Percentiles rank a stretch among this genome's conserved stretches.
Conservation (phyloP, 345 rosid species). For the Bruguiera gymnorhiza region DNA sequence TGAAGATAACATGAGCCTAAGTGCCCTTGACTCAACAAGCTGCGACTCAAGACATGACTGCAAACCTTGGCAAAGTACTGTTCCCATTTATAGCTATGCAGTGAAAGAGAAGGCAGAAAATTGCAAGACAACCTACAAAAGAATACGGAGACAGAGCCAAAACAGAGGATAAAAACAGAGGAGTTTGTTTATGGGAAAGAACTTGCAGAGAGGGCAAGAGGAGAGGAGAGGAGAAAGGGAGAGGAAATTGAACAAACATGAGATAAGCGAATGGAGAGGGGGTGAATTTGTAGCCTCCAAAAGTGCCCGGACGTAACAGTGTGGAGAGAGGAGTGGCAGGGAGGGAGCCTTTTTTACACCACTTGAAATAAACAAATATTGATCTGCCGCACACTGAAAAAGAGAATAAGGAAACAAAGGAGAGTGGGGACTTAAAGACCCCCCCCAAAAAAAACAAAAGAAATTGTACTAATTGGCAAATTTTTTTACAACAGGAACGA, state of each 20-base stretch:
- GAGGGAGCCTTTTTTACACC: constrained; percentile 24
- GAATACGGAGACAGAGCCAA: constrained; percentile 16
- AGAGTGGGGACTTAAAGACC: background rate
- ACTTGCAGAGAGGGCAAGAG: constrained; percentile 8
- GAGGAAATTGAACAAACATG: constrained; percentile 21
- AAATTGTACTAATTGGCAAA: background rate
- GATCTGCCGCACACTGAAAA: constrained; percentile 35
- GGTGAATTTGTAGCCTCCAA: constrained; percentile 52
- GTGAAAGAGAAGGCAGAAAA: background rate
- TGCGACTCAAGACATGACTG: constrained; percentile 58
- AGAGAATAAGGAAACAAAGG: constrained; percentile 21
- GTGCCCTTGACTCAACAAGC: constrained; percentile 48
- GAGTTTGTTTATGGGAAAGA: background rate
- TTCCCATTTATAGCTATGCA: constrained; percentile 42
- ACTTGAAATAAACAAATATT: constrained; percentile 39
- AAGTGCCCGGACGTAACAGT: constrained; percentile 12
- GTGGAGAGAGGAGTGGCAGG: constrained; percentile 4
- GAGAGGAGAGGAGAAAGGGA: background rate
- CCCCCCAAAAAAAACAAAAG: too few species aligned
- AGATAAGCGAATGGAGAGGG: constrained; percentile 24
- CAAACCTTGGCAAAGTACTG: constrained; percentile 58
- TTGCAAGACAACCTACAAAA: background rate
- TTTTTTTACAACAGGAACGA: background rate
- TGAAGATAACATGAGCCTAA: constrained; percentile 58
- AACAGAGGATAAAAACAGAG: constrained; percentile 29